Conservation (phyloP, 768 basidiomycete species). For the Coprinopsis marcescibilis region DNA sequence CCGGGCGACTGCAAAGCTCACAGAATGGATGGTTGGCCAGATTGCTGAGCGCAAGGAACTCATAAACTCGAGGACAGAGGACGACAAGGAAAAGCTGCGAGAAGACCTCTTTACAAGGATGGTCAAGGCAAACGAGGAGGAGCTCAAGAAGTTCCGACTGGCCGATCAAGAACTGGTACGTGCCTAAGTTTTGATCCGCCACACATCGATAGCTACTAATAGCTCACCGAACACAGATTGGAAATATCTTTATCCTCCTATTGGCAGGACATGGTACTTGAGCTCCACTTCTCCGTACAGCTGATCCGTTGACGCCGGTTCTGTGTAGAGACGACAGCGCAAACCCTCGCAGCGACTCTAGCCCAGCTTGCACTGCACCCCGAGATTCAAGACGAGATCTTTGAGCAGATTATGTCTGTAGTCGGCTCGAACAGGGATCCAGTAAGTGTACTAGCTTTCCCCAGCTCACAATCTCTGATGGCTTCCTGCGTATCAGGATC, state of each 20-base stretch:
- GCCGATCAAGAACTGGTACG: constrained; percentile 36
- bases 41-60: constrained; percentile 28
- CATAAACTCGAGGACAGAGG: constrained; percentile 10
- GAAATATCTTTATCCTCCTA: constrained; percentile 46
- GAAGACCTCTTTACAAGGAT: constrained; percentile 37
- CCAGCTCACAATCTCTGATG: neutral
- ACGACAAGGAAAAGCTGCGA: neutral
- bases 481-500: constrained; percentile 20
- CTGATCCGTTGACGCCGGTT: neutral
- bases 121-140: constrained; percentile 42
- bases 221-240: constrained; percentile 31
- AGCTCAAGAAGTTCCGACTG: constrained; percentile 31
- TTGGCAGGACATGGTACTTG: constrained; percentile 52
- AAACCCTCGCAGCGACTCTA: constrained; percentile 41
- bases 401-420: constrained; percentile 37
- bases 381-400: constrained; percentile 44
- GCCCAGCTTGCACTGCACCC: constrained; percentile 40
- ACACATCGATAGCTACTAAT: neutral
- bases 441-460: constrained; percentile 16
- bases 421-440: constrained; percentile 28
- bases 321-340: constrained; percentile 47
- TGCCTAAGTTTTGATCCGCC: neutral
- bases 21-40: constrained; percentile 17
- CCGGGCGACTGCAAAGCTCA: neutral
- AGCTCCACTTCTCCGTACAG: neutral